These are phyloP conservation scores for Alternaria atra DNA, from an alignment of 2,329 filamentous ascomycete species.

Conservation along the genomic window DNA sequence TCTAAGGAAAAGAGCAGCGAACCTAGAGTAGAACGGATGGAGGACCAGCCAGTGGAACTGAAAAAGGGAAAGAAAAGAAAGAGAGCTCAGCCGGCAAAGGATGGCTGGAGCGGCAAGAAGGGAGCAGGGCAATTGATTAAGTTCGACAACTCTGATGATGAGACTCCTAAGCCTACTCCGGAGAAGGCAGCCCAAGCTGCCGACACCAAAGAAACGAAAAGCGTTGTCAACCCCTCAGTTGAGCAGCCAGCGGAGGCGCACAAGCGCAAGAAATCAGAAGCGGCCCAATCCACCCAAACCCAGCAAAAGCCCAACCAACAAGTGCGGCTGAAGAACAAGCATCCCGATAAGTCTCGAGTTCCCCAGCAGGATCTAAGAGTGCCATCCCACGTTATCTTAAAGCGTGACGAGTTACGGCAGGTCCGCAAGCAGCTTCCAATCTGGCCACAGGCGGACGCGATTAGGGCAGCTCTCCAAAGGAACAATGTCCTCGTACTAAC, in stretches of 20 bases:
- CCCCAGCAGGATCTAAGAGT: slow-evolving; percentile 19
- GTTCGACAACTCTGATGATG: slow-evolving; percentile 22
- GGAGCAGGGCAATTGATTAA: slow-evolving; percentile 27
- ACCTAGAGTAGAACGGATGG: not conserved
- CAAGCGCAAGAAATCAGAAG: slow-evolving; percentile 12
- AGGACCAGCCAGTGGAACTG: slow-evolving; percentile 1
- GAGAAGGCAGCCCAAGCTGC: not conserved
- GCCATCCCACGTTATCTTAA: slow-evolving; percentile 48
- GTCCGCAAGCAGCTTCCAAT: slow-evolving; percentile 78
- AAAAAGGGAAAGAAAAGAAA: slow-evolving; percentile 47
- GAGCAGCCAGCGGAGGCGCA: not conserved
- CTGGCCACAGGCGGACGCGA: slow-evolving; percentile 76
- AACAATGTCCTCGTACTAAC: slow-evolving; percentile 84
- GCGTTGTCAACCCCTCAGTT: not conserved
- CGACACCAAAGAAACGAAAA: not conserved
- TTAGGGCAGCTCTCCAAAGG: slow-evolving; percentile 68
- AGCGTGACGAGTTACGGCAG: slow-evolving; percentile 58
- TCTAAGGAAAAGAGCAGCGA: slow-evolving; percentile 24
- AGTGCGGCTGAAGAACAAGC: slow-evolving; percentile 7
- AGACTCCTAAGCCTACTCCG: slow-evolving; percentile 2
- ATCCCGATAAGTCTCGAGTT: slow-evolving; percentile 2
- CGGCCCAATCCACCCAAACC: not conserved
- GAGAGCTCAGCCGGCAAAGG: slow-evolving; percentile 26
- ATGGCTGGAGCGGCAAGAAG: slow-evolving; percentile 18
- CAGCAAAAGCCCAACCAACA: slow-evolving; percentile 7